These are phyloP conservation scores for Parasitella parasitica DNA, from an alignment of 371 early-diverging fungal genomes.

Conservation along the genomic window DNA sequence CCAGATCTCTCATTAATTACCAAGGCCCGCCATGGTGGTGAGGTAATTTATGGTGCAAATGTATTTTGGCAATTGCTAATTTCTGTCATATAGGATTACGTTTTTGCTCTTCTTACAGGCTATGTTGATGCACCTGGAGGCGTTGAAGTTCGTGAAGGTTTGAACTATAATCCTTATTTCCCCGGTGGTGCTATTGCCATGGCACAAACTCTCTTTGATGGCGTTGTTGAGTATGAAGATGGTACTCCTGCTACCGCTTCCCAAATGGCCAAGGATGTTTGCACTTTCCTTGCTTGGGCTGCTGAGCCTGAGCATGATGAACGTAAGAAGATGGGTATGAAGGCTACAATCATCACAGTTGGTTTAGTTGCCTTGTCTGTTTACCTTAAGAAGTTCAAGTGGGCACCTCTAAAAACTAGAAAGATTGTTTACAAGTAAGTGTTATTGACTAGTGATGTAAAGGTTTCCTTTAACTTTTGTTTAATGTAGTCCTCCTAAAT, in stretches of 20 bases:
- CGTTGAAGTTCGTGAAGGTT: conserved; percentile 91
- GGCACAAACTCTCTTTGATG: conserved; percentile 94
- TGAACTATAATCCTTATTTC: conserved; percentile 99
- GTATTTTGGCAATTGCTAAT: neutral
- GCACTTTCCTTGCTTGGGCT: conserved; percentile 93
- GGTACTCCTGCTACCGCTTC: conserved; percentile 97
- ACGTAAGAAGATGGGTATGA: conserved; percentile 94
- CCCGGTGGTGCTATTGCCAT: conserved; percentile 98
- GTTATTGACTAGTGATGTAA: neutral
- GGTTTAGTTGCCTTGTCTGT: conserved; percentile 63
- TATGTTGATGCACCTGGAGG: conserved; percentile 97
- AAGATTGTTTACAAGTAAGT: conserved; percentile 76
- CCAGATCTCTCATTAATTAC: conserved; percentile 95
- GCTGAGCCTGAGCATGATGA: conserved; percentile 97
- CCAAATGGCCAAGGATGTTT: conserved; percentile 97
- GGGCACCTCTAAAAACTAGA: conserved; percentile 76
- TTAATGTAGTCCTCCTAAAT: conserved; percentile 21
- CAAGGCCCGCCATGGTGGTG: conserved; percentile 95
- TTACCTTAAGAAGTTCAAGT: conserved; percentile 82
- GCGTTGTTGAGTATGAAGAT: conserved; percentile 95
- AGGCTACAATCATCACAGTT: conserved; percentile 73
- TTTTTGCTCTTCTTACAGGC: conserved; percentile 93
- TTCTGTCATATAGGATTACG: conserved; percentile 71
- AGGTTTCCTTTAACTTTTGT: neutral
- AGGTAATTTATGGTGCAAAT: conserved; percentile 41